A percentile compares a stretch with the other conserved stretches of the same genome.
These are phyloP conservation scores for Cicer arietinum DNA, from an alignment of 306 rosid genomes.

Conservation along the genomic window DNA sequence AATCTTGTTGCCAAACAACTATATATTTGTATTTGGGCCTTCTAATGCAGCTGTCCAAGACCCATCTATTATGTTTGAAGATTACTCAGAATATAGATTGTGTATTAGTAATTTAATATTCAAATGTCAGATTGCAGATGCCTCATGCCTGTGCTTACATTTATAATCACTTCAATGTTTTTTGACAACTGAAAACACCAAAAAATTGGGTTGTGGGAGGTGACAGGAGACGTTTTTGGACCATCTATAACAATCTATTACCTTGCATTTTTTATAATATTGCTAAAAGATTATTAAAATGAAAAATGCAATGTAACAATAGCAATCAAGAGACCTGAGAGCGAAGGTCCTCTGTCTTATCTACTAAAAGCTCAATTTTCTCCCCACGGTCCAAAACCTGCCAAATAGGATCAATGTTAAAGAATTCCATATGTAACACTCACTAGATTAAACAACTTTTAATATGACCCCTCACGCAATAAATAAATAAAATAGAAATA, in stretches of 20 bases:
- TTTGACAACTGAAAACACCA: constrained; percentile 5
- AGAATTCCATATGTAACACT: constrained; percentile 11
- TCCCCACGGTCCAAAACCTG: constrained; percentile 98
- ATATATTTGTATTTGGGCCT: neutral
- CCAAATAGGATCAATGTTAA: constrained; percentile 38
- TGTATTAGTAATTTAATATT: neutral
- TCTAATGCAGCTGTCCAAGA: constrained; percentile 15
- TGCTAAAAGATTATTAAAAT: neutral
- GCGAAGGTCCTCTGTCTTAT: constrained; percentile 90
- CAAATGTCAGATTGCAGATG: constrained; percentile 6
- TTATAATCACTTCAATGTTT: constrained; percentile 3
- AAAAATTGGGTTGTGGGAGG: neutral
- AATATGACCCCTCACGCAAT: constrained; percentile 2
- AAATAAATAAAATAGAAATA: neutral
- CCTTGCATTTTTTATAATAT: constrained; percentile 8
- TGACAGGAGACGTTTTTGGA: neutral
- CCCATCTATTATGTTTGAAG: constrained; percentile 1
- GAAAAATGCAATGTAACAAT: neutral
- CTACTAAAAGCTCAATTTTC: constrained; percentile 90
- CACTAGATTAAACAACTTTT: constrained; percentile 9
- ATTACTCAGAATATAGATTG: constrained; percentile 9
- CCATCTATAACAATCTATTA: neutral
- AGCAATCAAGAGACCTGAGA: constrained; percentile 66
- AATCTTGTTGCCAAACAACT: constrained; percentile 22
- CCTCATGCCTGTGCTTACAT: neutral